Evolutionary conservation across 108 stramenopile species (phyloP).

Genomic region (Stephanodiscus minutulus): DNA sequence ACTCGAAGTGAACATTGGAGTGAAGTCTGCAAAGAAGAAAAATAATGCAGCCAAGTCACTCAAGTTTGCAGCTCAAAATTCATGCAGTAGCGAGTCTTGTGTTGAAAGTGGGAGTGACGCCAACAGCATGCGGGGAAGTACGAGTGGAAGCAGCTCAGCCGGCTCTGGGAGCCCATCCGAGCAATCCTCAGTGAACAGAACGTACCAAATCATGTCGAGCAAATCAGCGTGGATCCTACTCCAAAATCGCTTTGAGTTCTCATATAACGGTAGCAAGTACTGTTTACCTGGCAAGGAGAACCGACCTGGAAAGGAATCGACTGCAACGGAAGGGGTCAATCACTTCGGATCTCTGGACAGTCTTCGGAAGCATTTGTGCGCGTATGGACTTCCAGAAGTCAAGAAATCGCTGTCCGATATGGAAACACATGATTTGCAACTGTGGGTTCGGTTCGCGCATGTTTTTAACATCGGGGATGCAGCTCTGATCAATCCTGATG

Average conservation of each 20-base stretch:
- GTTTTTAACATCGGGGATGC: slow-evolving; percentile 15
- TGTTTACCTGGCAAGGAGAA: slow-evolving; percentile 43
- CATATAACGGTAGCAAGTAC: slow-evolving; percentile 13
- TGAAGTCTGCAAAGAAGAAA: not conserved
- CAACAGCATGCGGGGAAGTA: not conserved
- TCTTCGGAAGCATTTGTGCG: slow-evolving; percentile 38
- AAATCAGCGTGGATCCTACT: slow-evolving; percentile 25
- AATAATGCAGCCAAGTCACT: not conserved
- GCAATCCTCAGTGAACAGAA: slow-evolving; percentile 25
- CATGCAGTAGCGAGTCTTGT: not conserved
- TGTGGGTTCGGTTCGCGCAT: slow-evolving; percentile 40
- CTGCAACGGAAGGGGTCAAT: slow-evolving; percentile 28
- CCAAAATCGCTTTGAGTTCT: slow-evolving; percentile 20
- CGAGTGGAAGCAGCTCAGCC: not conserved
- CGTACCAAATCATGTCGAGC: slow-evolving; percentile 19
- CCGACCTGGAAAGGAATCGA: slow-evolving; percentile 24
- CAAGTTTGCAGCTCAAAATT: not conserved
- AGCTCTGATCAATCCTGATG: slow-evolving; percentile 14
- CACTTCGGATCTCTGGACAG: slow-evolving; percentile 26
- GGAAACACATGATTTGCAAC: not conserved
- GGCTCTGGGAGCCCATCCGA: not conserved
- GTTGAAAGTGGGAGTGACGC: not conserved
- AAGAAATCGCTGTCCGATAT: slow-evolving; percentile 4
- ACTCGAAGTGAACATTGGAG: slow-evolving; percentile 2
- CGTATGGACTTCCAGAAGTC: slow-evolving; percentile 33